Conservation (phyloP, 2,329 filamentous ascomycete species). For the Cryphonectria japonica region DNA sequence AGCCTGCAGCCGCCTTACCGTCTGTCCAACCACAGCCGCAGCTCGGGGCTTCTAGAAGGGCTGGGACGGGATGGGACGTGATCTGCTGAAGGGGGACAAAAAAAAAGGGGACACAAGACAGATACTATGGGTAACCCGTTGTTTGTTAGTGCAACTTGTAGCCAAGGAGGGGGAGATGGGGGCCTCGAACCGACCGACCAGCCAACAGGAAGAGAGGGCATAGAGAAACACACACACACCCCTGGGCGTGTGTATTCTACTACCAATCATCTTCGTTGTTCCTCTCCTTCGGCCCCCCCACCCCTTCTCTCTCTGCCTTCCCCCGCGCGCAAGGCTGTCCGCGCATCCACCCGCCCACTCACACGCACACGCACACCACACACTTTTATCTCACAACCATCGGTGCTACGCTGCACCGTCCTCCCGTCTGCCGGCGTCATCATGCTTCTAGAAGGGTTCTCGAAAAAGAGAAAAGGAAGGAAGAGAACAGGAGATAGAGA, state of each 20-base stretch:
- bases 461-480: not conserved
- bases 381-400: conserved; percentile 2
- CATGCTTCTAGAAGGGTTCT: conserved; percentile 15
- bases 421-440: conserved; percentile 18
- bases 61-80: not conserved
- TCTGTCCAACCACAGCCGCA: conserved; percentile 11
- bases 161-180: too few species aligned
- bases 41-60: conserved; percentile 17
- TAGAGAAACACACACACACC: not conserved
- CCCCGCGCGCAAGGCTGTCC: not conserved
- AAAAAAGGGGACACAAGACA: not conserved
- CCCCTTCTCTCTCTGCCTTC: too few species aligned
- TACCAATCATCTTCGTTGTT: not conserved
- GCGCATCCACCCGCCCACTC: not conserved
- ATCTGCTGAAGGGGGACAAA: not conserved
- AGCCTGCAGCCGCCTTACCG: conserved; percentile 12
- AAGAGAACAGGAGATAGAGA: too few species aligned
- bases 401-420: conserved; percentile 23
- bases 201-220: not conserved
- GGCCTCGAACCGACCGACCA: not conserved
- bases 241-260: too few species aligned
- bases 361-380: not conserved
- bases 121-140: not conserved
- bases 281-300: too few species aligned
- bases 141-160: not conserved